These are phyloP conservation scores for Umbelopsis sp. DNA, from an alignment of 371 early-diverging fungal genomes.

Conservation along the genomic window DNA sequence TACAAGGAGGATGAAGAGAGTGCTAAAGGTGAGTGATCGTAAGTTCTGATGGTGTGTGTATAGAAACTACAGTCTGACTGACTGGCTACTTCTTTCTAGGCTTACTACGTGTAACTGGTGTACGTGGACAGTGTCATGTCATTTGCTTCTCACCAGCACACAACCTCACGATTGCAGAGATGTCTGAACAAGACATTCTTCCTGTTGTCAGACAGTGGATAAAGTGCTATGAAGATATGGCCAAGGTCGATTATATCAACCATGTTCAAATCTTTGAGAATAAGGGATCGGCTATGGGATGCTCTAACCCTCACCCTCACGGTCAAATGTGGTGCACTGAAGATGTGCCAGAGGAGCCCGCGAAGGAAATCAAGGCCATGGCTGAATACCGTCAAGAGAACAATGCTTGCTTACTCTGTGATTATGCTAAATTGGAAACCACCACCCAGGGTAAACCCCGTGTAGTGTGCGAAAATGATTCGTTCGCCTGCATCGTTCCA, in stretches of 20 bases:
- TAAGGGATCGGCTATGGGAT: conserved; percentile 96
- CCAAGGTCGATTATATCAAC: conserved; percentile 48
- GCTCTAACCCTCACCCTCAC: conserved; percentile 94
- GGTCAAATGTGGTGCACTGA: conserved; percentile 92
- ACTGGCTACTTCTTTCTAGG: neutral
- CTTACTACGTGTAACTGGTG: conserved; percentile 69
- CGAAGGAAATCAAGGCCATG: conserved; percentile 68
- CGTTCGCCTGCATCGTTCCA: conserved; percentile 85
- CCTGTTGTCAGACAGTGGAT: conserved; percentile 82
- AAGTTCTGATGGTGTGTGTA: too few relatives aligned
- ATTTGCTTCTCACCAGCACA: conserved; percentile 91
- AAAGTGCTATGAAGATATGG: conserved; percentile 53
- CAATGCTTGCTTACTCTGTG: conserved; percentile 76
- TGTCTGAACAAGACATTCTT: conserved; percentile 63
- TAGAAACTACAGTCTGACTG: neutral
- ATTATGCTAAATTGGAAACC: conserved; percentile 73
- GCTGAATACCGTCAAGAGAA: conserved; percentile 55
- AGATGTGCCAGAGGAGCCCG: conserved; percentile 78
- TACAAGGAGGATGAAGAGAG: conserved; percentile 35
- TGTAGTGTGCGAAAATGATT: conserved; percentile 77
- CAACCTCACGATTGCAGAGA: conserved; percentile 87
- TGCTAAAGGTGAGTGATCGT: neutral
- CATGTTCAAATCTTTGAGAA: conserved; percentile 96
- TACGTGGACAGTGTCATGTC: conserved; percentile 84
- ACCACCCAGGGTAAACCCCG: conserved; percentile 59